These are phyloP conservation scores for Sphagnum tenellum DNA, from an alignment of 225 moss, liverwort and hornwort genomes.

Conservation along the genomic window DNA sequence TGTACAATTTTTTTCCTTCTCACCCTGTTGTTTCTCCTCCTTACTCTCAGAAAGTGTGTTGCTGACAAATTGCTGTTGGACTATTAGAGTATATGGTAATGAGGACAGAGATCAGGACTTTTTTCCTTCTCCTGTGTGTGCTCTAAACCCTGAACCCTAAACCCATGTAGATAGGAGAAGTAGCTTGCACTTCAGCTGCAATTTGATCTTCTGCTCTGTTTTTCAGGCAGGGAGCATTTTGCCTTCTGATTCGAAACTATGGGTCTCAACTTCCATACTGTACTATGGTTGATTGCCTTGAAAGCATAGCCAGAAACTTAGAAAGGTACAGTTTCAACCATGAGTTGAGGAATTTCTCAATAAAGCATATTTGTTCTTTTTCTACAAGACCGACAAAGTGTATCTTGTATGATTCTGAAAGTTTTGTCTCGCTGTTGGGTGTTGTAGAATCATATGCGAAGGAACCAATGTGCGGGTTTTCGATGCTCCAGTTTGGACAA, in stretches of 20 bases:
- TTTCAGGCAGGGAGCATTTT: constrained; percentile 80
- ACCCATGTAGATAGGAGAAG: not conserved
- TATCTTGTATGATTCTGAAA: too few relatives aligned
- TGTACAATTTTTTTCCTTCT: not conserved
- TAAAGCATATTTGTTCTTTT: too few relatives aligned
- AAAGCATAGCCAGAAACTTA: constrained; percentile 58
- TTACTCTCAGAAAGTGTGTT: too few relatives aligned
- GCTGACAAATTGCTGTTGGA: too few relatives aligned
- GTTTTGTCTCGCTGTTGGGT: too few relatives aligned
- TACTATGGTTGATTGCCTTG: constrained; percentile 58
- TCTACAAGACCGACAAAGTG: too few relatives aligned
- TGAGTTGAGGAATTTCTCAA: too few relatives aligned
- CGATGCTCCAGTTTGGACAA: constrained; percentile 73
- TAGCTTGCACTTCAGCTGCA: not conserved
- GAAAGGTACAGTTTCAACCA: constrained; percentile 42
- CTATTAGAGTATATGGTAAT: too few relatives aligned
- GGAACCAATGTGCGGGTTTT: constrained; percentile 65
- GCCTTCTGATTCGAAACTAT: constrained; percentile 58
- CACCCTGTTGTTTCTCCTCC: too few relatives aligned
- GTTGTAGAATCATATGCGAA: constrained; percentile 64
- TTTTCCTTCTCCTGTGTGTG: too few relatives aligned
- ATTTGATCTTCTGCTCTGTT: not conserved
- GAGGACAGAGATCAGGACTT: too few relatives aligned
- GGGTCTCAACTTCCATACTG: constrained; percentile 43
- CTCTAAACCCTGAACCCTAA: too few relatives aligned